phyloP scores from a whole-genome alignment of 2,329 filamentous ascomycete species.

The Aspergillus sp. region DNA sequence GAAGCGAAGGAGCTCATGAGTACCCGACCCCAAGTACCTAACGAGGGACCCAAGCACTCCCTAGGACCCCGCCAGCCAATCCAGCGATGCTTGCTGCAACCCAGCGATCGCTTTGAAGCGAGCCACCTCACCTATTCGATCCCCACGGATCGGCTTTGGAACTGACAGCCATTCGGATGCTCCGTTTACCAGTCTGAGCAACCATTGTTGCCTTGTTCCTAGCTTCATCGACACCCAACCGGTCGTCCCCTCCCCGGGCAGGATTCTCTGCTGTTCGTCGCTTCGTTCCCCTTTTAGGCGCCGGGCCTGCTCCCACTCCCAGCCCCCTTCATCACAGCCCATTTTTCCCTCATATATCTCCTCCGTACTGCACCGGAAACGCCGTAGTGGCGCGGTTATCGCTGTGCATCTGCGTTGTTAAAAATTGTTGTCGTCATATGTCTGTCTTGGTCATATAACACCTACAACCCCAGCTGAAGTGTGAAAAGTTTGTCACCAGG shows the following conservation, averaged over 20 bases:
- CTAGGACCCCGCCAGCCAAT: slow-evolving; percentile 8
- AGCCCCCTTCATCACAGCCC: slow-evolving; percentile 14
- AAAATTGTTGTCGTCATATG: slow-evolving; percentile 5
- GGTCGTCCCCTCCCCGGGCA: slow-evolving; percentile 5
- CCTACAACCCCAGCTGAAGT: slow-evolving; percentile 11
- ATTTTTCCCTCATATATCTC: slow-evolving; percentile 5
- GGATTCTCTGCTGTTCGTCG: slow-evolving; percentile 22
- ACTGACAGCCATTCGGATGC: slow-evolving; percentile 16
- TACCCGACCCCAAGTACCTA: slow-evolving; percentile 11
- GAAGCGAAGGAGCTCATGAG: neutral
- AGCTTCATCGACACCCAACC: slow-evolving; percentile 21
- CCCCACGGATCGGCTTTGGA: slow-evolving; percentile 20
- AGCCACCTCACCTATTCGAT: slow-evolving; percentile 13
- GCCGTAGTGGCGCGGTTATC: slow-evolving; percentile 15
- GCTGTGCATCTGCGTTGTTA: slow-evolving; percentile 9
- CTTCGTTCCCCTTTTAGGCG: slow-evolving; percentile 23
- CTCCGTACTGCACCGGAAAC: slow-evolving; percentile 1
- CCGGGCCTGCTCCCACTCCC: slow-evolving; percentile 15
- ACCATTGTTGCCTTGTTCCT: slow-evolving; percentile 18
- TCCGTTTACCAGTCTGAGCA: slow-evolving; percentile 2
- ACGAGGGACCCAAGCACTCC: slow-evolving; percentile 13
- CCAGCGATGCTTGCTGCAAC: slow-evolving; percentile 1
- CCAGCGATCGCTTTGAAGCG: slow-evolving; percentile 8
- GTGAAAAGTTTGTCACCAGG: slow-evolving; percentile 12
- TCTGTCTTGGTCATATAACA: slow-evolving; percentile 9